Base-by-base conservation (phyloP, 768 basidiomycete species). In the Clitopilus hobsonii region DNA sequence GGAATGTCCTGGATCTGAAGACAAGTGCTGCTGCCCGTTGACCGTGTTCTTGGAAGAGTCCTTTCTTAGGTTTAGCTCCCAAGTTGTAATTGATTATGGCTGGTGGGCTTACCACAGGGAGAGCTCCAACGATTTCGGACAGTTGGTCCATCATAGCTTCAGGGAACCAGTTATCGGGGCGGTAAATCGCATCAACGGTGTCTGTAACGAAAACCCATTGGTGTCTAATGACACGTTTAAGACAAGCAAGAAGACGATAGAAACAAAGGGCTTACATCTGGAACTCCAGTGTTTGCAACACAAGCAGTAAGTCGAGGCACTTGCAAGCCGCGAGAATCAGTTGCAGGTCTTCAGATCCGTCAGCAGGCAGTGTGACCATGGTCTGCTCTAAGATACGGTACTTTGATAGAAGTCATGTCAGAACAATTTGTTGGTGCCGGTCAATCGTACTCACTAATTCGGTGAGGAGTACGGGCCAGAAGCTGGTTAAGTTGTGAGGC, bases 121-220 rank as follows among this genome's bases (percentile, higher is more conserved):
- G 75, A 55, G 76, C 84, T n/a, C 81, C 81, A 13, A 89, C 79
- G 32, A 93, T 82, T 58, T 95, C 94, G 38, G 92, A 86, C 0
- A 98, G 76, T 54, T 88, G 88, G 65, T 99, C 97, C 70, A 98
- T 81, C 76, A 97, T 85, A 2, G 94, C 89, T 60, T 89, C 88
- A 0, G 95, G 91, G 55, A 76, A 75, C 82, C 88, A 93, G 45
- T 85, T 76, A 55, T 94, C 87, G 0, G 94, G 90, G 16, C 85
- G 87, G 70, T 93, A 94, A 28, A 94, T 81, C 0, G 96, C 94
- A 63, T 98, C 97, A 5, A 95, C 91, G 0, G 96, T 98, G 68
- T 99, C 96, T 2, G 94, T 97, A 38, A 98, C 85, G 68, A 98
- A 99, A 63, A 97, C 91, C 96, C 97, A 99, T 74, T 99, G 94